Conservation (phyloP, 495 filamentous ascomycete genomes). For the Penicillium canariense region DNA sequence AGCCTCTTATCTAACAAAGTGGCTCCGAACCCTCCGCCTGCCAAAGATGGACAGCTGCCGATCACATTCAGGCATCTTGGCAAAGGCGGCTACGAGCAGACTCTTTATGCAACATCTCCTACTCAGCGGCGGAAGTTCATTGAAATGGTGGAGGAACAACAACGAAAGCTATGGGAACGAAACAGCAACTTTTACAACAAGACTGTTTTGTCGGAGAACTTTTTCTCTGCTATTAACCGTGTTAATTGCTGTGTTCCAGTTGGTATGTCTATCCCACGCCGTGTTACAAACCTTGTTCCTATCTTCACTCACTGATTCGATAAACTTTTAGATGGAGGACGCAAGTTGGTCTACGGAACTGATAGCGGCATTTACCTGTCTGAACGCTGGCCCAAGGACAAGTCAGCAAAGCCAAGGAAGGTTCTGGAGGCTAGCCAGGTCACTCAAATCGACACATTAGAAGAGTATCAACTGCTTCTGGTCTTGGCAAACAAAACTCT, state of each 20-base stretch:
- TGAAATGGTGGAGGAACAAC: slow-evolving; percentile 88
- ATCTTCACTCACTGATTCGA: slow-evolving; percentile 31
- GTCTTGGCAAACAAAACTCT: slow-evolving; percentile 93
- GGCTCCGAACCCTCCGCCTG: slow-evolving; percentile 46
- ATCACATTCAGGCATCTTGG: slow-evolving; percentile 98
- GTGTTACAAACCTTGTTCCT: not conserved
- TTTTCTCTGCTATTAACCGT: slow-evolving; percentile 76
- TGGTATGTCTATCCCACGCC: slow-evolving; percentile 49
- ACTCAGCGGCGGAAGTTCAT: slow-evolving; percentile 90
- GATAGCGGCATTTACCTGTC: slow-evolving; percentile 89
- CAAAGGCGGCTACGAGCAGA: slow-evolving; percentile 91
- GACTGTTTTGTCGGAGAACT: slow-evolving; percentile 76
- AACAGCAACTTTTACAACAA: slow-evolving; percentile 91
- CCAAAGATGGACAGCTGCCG: slow-evolving; percentile 74
- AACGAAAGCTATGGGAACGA: slow-evolving; percentile 75
- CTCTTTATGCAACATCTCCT: slow-evolving; percentile 80
- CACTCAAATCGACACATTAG: slow-evolving; percentile 92
- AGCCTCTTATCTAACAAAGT: slow-evolving; percentile 77
- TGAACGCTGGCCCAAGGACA: slow-evolving; percentile 85
- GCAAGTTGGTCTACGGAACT: slow-evolving; percentile 91
- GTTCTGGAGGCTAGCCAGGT: slow-evolving; percentile 86
- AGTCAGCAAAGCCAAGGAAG: slow-evolving; percentile 67
- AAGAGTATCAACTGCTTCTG: slow-evolving; percentile 87
- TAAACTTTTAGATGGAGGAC: slow-evolving; percentile 69
- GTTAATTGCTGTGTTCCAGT: slow-evolving; percentile 93